These are phyloP conservation scores for Epichloe scottii DNA, from an alignment of 2,329 filamentous ascomycete genomes.

Conservation along the genomic window DNA sequence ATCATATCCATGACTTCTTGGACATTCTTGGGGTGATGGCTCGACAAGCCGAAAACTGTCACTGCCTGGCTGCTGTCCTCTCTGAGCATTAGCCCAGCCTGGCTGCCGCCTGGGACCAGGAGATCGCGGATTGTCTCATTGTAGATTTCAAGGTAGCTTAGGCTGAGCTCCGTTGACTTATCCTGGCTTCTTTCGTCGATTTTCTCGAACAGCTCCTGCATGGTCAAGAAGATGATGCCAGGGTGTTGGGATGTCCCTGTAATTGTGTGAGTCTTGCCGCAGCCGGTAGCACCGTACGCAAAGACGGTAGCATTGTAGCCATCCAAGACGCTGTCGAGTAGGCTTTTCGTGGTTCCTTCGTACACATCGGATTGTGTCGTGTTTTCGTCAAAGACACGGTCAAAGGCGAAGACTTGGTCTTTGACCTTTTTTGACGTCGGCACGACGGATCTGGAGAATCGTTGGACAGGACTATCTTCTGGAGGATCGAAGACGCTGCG, in stretches of 20 bases:
- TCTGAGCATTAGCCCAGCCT: conserved; percentile 76
- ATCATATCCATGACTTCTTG: conserved; percentile 99
- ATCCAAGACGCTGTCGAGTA: conserved; percentile 92
- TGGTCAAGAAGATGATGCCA: conserved; percentile 96
- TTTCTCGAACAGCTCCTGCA: conserved; percentile 97
- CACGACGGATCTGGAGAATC: conserved; percentile 71
- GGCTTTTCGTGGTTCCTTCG: conserved; percentile 74
- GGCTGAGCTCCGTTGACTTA: conserved; percentile 77
- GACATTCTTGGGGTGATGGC: conserved; percentile 81
- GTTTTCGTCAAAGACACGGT: conserved; percentile 93
- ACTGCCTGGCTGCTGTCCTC: conserved; percentile 92
- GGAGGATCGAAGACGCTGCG: conserved; percentile 88
- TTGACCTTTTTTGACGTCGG: conserved; percentile 84
- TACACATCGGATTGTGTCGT: conserved; percentile 87
- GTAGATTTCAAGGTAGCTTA: conserved; percentile 97
- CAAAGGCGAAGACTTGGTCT: conserved; percentile 95
- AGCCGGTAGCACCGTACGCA: conserved; percentile 93
- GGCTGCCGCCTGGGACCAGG: conserved; percentile 72
- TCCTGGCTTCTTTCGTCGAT: conserved; percentile 77
- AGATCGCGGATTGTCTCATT: conserved; percentile 97
- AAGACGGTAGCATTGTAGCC: conserved; percentile 99
- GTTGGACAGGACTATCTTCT: conserved; percentile 84
- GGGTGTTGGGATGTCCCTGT: conserved; percentile 83
- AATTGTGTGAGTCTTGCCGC: conserved; percentile 97
- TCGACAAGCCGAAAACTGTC: conserved; percentile 80